A percentile compares a stretch with the other conserved stretches of the same genome.
phyloP scores from a whole-genome alignment of 2,329 filamentous ascomycete genomes.

The Calonectria pseudoreteaudii region DNA sequence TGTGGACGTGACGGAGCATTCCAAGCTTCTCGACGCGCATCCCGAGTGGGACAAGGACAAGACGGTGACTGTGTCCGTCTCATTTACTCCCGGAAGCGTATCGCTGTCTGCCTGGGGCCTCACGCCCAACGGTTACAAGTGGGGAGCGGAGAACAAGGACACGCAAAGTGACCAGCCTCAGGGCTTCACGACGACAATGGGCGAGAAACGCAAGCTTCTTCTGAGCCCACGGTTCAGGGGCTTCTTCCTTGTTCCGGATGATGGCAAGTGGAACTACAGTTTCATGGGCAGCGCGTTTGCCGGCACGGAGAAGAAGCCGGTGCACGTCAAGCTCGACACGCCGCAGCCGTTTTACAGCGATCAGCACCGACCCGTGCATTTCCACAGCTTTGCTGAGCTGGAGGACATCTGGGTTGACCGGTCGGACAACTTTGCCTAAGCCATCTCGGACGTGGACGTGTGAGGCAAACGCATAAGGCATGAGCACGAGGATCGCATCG shows the following conservation, averaged over 20 bases:
- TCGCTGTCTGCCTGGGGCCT: conserved; percentile 94
- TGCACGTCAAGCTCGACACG: conserved; percentile 94
- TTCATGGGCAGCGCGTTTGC: conserved; percentile 95
- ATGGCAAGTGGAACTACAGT: conserved; percentile 94
- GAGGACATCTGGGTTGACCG: conserved; percentile 97
- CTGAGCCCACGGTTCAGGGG: conserved; percentile 94
- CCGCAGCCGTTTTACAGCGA: conserved; percentile 92
- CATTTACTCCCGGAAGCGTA: conserved; percentile 96
- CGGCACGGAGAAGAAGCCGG: conserved; percentile 87
- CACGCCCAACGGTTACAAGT: conserved; percentile 92
- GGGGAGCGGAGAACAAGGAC: conserved; percentile 97
- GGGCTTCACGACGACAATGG: conserved; percentile 92
- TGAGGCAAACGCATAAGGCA: conserved; percentile 12
- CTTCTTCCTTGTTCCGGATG: conserved; percentile 95
- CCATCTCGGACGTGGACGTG: not conserved
- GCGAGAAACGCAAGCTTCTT: conserved; percentile 93
- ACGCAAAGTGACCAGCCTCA: conserved; percentile 91
- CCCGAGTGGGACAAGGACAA: conserved; percentile 76
- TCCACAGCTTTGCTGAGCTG: conserved; percentile 96
- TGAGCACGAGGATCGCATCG: conserved; percentile 14
- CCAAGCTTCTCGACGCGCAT: conserved; percentile 88
- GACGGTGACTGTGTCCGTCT: conserved; percentile 93
- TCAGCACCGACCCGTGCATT: conserved; percentile 91
- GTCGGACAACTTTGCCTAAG: conserved; percentile 90
- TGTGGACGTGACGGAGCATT: conserved; percentile 92